Conservation (phyloP, 108 stramenopile genomes). For the Ochromonas danica region DNA sequence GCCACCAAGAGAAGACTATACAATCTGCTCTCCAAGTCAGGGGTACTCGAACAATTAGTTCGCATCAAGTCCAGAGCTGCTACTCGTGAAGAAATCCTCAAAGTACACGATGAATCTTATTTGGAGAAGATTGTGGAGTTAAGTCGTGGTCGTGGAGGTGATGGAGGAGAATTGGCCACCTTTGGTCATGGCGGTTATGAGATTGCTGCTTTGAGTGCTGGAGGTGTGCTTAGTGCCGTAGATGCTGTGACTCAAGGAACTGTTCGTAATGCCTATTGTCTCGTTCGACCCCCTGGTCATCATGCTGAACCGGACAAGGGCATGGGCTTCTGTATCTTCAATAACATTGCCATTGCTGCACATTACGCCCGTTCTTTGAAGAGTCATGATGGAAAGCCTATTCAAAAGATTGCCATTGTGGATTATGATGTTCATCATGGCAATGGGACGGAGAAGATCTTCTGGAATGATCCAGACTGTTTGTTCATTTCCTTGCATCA, state of each 20-base stretch:
- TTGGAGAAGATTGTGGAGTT: conserved; percentile 30
- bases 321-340: conserved; percentile 78
- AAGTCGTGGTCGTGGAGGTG: conserved; percentile 33
- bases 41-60: background rate
- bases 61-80: conserved; percentile 37
- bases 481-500: conserved; percentile 72
- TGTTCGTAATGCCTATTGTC: conserved; percentile 79
- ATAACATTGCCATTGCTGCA: conserved; percentile 77
- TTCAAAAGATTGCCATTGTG: conserved; percentile 57
- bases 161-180: conserved; percentile 38
- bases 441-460: conserved; percentile 82
- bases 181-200: conserved; percentile 34
- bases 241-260: conserved; percentile 80
- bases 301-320: conserved; percentile 67
- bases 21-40: conserved; percentile 31
- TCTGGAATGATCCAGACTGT: conserved; percentile 61
- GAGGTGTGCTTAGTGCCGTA: conserved; percentile 66
- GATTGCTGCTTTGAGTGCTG: conserved; percentile 37
- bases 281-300: conserved; percentile 82
- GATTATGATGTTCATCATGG: conserved; percentile 89
- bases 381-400: background rate
- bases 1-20: conserved; percentile 39
- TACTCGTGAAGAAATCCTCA: conserved; percentile 33
- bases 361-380: conserved; percentile 49
- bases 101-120: conserved; percentile 32